phyloP scores from a whole-genome alignment of 2,329 filamentous ascomycete genomes.

The Neopestalotiopsis sp. region DNA sequence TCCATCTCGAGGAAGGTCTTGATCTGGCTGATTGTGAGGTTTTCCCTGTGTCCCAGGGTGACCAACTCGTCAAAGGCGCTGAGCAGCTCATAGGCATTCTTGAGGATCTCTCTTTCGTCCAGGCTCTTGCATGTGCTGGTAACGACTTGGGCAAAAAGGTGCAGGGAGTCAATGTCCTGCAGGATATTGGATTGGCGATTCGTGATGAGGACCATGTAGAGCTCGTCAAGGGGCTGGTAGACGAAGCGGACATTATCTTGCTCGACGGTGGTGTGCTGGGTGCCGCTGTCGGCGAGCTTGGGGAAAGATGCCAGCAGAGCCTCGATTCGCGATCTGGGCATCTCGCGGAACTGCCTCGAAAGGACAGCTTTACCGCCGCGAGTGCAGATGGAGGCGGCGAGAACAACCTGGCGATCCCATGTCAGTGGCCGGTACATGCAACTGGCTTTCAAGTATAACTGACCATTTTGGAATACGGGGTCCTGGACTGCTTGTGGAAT shows the following conservation, averaged over 20 bases:
- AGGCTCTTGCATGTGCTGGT: conserved; percentile 94
- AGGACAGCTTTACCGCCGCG: conserved; percentile 97
- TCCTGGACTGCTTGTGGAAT: neutral
- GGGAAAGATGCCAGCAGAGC: conserved; percentile 95
- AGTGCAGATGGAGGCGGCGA: conserved; percentile 98
- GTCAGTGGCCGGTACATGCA: neutral
- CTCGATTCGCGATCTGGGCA: conserved; percentile 95
- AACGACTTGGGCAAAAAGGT: conserved; percentile 97
- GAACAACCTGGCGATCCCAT: conserved; percentile 74
- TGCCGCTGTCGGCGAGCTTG: conserved; percentile 93
- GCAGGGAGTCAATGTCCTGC: conserved; percentile 97
- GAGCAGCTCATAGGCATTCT: conserved; percentile 94
- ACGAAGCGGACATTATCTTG: conserved; percentile 99
- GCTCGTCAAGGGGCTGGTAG: conserved; percentile 97
- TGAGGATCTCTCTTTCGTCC: conserved; percentile 93
- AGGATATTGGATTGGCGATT: conserved; percentile 99
- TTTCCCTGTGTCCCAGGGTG: conserved; percentile 93
- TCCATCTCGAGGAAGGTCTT: conserved; percentile 99
- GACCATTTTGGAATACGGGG: neutral
- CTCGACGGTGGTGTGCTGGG: conserved; percentile 97
- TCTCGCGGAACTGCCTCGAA: conserved; percentile 96
- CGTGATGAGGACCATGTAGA: conserved; percentile 99
- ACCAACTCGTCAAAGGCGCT: conserved; percentile 98
- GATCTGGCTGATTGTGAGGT: conserved; percentile 94
- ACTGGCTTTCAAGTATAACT: neutral